Evolutionary conservation across 2,329 filamentous ascomycete species (phyloP).

Genomic region (Fonsecaea multimorphosa): DNA sequence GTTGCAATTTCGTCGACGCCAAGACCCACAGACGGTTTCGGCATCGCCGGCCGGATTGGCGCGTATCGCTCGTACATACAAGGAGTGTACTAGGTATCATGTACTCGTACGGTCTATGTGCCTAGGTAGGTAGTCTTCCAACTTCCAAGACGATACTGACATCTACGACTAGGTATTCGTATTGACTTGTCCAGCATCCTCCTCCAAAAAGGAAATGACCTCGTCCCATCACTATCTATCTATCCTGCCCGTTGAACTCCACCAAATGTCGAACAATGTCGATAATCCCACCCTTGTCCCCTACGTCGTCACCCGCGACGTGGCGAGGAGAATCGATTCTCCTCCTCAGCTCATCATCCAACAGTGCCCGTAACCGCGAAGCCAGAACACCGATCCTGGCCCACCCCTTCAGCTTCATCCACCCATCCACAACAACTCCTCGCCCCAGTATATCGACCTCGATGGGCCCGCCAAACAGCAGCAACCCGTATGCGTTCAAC

Average conservation of each 20-base stretch:
- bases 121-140: no score
- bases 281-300: conserved; percentile 65
- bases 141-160: not conserved
- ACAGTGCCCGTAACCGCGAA: conserved; percentile 78
- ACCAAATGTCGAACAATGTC: conserved; percentile 78
- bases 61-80: not conserved
- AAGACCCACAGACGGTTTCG: not conserved
- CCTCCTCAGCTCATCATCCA: conserved; percentile 80
- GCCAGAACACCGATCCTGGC: conserved; percentile 91
- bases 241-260: conserved; percentile 85
- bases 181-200: not conserved
- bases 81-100: no score
- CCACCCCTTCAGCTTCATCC: conserved; percentile 87
- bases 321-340: conserved; percentile 77
- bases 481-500: conserved; percentile 85
- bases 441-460: conserved; percentile 84
- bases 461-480: conserved; percentile 83
- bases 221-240: no score
- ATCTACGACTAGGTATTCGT: no score
- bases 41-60: not conserved
- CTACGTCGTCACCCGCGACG: conserved; percentile 44
- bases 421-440: conserved; percentile 88
- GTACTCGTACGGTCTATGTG: no score
- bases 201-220: not conserved
- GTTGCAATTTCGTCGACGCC: not conserved